Evolutionary conservation across 257 asterid species (phyloP).

Genomic region (Dorcoceras hygrometricum): DNA sequence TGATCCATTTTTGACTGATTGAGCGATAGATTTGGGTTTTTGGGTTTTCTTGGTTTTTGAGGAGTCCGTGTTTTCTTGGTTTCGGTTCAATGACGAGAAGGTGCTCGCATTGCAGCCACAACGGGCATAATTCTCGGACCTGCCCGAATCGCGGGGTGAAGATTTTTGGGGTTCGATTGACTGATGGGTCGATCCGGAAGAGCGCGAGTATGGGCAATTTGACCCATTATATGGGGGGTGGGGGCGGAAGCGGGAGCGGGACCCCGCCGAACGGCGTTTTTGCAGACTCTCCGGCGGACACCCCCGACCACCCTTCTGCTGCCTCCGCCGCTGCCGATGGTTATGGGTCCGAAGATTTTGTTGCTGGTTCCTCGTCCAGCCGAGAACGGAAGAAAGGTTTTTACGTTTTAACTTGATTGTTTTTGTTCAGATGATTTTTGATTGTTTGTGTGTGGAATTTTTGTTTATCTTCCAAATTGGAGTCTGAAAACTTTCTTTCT

Average conservation of each 20-base stretch:
- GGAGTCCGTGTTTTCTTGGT: not conserved
- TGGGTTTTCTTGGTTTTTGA: not conserved
- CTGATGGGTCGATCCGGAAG: slow-evolving; percentile 96
- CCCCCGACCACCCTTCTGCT: slow-evolving; percentile 85
- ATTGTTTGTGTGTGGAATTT: not conserved
- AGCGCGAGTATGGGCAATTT: slow-evolving; percentile 99
- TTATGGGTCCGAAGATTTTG: slow-evolving; percentile 93
- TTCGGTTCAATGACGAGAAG: slow-evolving; percentile 65
- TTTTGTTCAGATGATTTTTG: not conserved
- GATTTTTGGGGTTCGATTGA: slow-evolving; percentile 95
- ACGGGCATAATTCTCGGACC: slow-evolving; percentile 96
- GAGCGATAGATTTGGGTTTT: not conserved
- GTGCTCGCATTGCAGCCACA: slow-evolving; percentile 99
- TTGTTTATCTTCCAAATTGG: not conserved
- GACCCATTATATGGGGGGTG: slow-evolving; percentile 66
- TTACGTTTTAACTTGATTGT: not conserved
- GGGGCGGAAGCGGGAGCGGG: slow-evolving; percentile 47
- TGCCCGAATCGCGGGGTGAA: slow-evolving; percentile 99
- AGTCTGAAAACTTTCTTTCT: slow-evolving; percentile 29
- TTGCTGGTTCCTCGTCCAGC: slow-evolving; percentile 79
- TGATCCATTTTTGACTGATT: not conserved
- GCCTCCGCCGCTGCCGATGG: slow-evolving; percentile 68
- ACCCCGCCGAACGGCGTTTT: slow-evolving; percentile 54
- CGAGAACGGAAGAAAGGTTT: slow-evolving; percentile 97
- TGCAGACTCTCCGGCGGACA: slow-evolving; percentile 72